Evolutionary conservation across 345 rosid species (phyloP), one percentile per base, ranked within the genome.

Genomic region (Lepidium aucheri): DNA sequence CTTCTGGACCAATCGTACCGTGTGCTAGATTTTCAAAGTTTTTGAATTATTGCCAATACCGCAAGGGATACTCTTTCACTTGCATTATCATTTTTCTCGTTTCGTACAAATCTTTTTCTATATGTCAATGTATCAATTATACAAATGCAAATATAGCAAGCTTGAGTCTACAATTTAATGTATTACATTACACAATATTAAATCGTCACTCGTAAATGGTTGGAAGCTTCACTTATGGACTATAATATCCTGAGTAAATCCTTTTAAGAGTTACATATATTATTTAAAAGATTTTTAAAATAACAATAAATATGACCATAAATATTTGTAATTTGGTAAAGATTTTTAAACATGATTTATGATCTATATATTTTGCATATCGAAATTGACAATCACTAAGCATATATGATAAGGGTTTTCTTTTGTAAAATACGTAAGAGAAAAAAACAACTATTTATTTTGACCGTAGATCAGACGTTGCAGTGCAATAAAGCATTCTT

Each of bases 391-490:
- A 20, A 6, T n/a, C 17, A 41, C 13, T 41, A 41, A 41, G 6
- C 16, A 45, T 20, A 45, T 20, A 8, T 57, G 12, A 18, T 8
- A 40, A 22, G 9, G 22, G 42, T 34, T 34, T 24, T 8, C 4
- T 14, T 7, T 33, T 11, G 4, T 3, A 15, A 30, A 60, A 39
- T 6, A 49, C 24, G 54, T 13, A 43, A 54, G 53, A 35, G 24
- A 68, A 16, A 68, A 38, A 43, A 35, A 49, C 1, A 42, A 30
- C 0, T 36, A 22, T 9, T 16, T 24, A 20, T 60, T 14, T 71
- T 63, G 63, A 63, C 67, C 24, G 22, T 62, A 35, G 71, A 72
- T 75, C 68, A 59, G 80, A 74, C 83, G 77, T 82, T 70, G 61
- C 52, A 28, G 32, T 28, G 32, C 32, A 53, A 28, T 32, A 47